phyloP scores from a whole-genome alignment of 2,329 filamentous ascomycete genomes.

The Zymoseptoria brevis region DNA sequence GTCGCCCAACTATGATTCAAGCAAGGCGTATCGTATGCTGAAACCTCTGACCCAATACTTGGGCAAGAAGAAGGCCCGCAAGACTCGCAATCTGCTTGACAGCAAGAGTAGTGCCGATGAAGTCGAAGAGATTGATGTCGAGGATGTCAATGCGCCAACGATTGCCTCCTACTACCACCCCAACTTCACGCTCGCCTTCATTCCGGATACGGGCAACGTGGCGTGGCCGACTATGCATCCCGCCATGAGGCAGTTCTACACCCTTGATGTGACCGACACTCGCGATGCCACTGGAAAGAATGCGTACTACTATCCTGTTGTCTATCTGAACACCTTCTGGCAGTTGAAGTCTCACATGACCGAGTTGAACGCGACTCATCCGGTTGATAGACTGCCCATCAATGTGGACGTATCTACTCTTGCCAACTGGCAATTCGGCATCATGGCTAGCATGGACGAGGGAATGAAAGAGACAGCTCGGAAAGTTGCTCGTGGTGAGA shows the following conservation, averaged over 20 bases:
- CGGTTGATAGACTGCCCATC: conserved; percentile 71
- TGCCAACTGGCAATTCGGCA: conserved; percentile 78
- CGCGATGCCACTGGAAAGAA: conserved; percentile 79
- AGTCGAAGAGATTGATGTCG: conserved; percentile 39
- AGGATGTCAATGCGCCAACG: conserved; percentile 53
- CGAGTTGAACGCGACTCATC: conserved; percentile 84
- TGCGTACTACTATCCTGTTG: conserved; percentile 84
- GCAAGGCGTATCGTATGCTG: conserved; percentile 72
- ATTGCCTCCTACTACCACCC: conserved; percentile 88
- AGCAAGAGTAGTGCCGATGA: conserved; percentile 41
- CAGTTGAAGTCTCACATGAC: conserved; percentile 88
- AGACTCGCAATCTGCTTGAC: conserved; percentile 75
- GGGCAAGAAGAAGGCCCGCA: conserved; percentile 79
- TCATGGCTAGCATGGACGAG: conserved; percentile 77
- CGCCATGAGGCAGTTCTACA: conserved; percentile 67
- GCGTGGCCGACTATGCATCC: conserved; percentile 61
- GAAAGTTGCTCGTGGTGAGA: conserved; percentile 65
- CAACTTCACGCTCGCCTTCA: conserved; percentile 81
- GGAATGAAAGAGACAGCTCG: conserved; percentile 76
- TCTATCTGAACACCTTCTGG: conserved; percentile 97
- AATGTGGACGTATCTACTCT: conserved; percentile 78
- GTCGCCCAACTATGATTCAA: conserved; percentile 61
- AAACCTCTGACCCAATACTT: conserved; percentile 84
- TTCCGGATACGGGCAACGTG: conserved; percentile 69
- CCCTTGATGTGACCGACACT: conserved; percentile 69